Evolutionary conservation across 768 basidiomycete genomes (phyloP).

Genomic region (Kwoniella sp.): DNA sequence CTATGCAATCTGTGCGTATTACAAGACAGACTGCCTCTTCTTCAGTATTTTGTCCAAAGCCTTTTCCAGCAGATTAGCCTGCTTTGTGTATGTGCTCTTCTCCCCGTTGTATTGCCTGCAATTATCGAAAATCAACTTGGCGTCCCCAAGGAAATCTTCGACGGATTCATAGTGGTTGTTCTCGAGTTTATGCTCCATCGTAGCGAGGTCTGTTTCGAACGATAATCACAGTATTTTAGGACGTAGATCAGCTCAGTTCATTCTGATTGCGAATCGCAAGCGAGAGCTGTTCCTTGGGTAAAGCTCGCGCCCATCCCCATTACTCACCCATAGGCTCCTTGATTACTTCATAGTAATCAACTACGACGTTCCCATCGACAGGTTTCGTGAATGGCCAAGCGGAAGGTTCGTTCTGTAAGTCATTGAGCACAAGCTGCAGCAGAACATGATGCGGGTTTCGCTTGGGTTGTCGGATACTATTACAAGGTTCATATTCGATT

Average conservation of each 20-base stretch:
- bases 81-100: slow-evolving; percentile 69
- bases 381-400: slow-evolving; percentile 88
- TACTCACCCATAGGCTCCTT: slow-evolving; percentile 86
- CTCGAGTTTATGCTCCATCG: slow-evolving; percentile 88
- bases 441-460: slow-evolving; percentile 63
- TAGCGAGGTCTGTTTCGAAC: slow-evolving; percentile 68
- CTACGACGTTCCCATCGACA: slow-evolving; percentile 74
- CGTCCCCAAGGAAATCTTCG: slow-evolving; percentile 74
- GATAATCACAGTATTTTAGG: neutral
- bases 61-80: slow-evolving; percentile 80
- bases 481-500: too few relatives aligned
- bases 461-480: slow-evolving; percentile 58
- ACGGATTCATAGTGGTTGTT: slow-evolving; percentile 77
- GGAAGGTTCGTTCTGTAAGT: slow-evolving; percentile 72
- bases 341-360: slow-evolving; percentile 87
- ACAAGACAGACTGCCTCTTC: slow-evolving; percentile 40
- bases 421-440: slow-evolving; percentile 76
- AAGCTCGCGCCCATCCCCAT: too few relatives aligned
- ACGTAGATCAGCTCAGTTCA: neutral
- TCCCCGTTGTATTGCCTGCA: slow-evolving; percentile 86
- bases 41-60: slow-evolving; percentile 61
- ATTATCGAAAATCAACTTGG: slow-evolving; percentile 82
- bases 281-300: too few relatives aligned
- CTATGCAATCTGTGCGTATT: too few relatives aligned
- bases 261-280: too few relatives aligned